Evolutionary conservation across 2,329 filamentous ascomycete genomes (phyloP).

Genomic region (Fusarium oligoseptatum): DNA sequence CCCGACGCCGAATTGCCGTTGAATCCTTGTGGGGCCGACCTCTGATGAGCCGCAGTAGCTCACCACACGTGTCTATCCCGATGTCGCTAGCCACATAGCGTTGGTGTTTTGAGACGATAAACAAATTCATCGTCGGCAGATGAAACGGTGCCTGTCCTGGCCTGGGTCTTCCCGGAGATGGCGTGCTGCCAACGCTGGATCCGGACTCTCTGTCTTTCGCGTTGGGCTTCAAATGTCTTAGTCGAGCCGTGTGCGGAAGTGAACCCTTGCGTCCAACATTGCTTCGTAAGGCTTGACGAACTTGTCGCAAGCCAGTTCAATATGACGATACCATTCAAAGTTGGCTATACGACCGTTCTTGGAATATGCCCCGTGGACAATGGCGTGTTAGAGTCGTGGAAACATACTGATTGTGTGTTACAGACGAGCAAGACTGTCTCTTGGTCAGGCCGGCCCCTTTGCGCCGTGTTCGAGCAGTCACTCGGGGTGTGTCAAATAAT

Average conservation of each 20-base stretch:
- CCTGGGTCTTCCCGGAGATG: not conserved
- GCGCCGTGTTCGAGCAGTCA: not conserved
- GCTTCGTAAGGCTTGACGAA: not conserved
- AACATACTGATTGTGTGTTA: not conserved
- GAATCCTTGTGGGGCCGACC: constrained; percentile 6
- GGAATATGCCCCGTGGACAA: not conserved
- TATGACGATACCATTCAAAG: not conserved
- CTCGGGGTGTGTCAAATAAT: not conserved
- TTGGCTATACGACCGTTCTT: not conserved
- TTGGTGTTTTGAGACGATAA: not conserved
- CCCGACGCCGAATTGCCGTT: not conserved
- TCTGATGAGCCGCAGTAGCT: constrained; percentile 5
- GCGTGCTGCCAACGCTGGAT: not conserved
- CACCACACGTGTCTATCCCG: constrained; percentile 16
- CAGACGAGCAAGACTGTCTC: not conserved
- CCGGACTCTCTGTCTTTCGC: not conserved
- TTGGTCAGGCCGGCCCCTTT: not conserved
- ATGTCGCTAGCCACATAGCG: constrained; percentile 8
- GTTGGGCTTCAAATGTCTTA: not conserved
- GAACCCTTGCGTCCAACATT: not conserved
- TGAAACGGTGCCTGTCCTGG: not conserved
- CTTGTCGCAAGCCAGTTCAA: not conserved
- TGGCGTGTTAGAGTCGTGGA: not conserved
- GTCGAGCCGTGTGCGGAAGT: not conserved
- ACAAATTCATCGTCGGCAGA: constrained; percentile 1